A percentile compares a stretch with the other conserved stretches of the same genome.
Conservation (phyloP, 2,329 filamentous ascomycete species). For the Calonectria fujianensis region DNA sequence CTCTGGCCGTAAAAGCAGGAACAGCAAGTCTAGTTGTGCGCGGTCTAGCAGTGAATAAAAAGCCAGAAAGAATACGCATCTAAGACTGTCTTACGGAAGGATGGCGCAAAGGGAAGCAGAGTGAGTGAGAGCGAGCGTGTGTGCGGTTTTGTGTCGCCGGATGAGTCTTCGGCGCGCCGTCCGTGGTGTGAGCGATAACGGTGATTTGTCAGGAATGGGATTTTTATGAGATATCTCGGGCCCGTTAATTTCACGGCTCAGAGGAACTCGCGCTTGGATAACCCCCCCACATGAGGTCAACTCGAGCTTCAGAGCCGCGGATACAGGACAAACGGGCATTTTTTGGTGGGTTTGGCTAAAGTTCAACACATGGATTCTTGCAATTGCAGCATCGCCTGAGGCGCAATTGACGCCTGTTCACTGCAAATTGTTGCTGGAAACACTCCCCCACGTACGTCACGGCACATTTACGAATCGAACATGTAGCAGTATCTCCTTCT, state of each 20-base stretch:
- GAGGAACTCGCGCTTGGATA: slow-evolving; percentile 40
- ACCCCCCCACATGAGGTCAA: slow-evolving; percentile 44
- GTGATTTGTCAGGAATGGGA: slow-evolving; percentile 55
- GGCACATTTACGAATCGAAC: slow-evolving; percentile 14
- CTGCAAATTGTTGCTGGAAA: not conserved
- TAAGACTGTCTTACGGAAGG: slow-evolving; percentile 35
- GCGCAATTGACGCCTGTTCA: slow-evolving; percentile 1
- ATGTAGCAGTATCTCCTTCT: not conserved
- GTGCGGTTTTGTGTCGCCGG: slow-evolving; percentile 36
- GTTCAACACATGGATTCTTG: not conserved
- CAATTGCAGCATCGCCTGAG: not conserved
- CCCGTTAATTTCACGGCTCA: slow-evolving; percentile 46
- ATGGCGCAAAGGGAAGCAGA: slow-evolving; percentile 16
- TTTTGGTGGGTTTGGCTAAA: not conserved
- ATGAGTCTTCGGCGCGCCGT: slow-evolving; percentile 47
- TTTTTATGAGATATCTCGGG: slow-evolving; percentile 37
- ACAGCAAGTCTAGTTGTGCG: slow-evolving; percentile 37
- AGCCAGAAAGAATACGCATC: slow-evolving; percentile 46
- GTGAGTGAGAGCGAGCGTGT: not conserved
- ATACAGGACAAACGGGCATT: not conserved
- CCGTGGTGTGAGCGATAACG: slow-evolving; percentile 46
- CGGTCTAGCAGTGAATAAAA: slow-evolving; percentile 46
- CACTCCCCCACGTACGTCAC: not conserved
- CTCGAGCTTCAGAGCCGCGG: not conserved
- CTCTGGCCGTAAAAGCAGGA: slow-evolving; percentile 35